Evolutionary conservation across 495 filamentous ascomycete species (phyloP).

Genomic region (Podospora anserina): DNA sequence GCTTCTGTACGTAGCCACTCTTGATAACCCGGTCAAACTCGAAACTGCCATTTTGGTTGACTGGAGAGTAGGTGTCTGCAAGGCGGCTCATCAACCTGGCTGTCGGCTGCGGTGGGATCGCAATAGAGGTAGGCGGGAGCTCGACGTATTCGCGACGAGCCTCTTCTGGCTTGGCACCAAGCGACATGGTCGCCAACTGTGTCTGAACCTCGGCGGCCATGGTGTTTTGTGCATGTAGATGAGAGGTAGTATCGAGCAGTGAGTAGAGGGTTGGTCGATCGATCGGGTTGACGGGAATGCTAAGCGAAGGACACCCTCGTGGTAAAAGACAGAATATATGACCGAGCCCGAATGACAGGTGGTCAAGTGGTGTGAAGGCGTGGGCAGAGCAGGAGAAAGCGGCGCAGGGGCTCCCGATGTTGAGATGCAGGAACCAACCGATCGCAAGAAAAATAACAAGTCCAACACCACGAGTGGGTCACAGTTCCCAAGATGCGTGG

Average conservation of each 20-base stretch:
- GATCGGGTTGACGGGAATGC: slow-evolving; percentile 6
- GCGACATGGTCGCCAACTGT: slow-evolving; percentile 23
- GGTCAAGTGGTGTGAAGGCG: slow-evolving; percentile 6
- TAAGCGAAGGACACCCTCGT: slow-evolving; percentile 31
- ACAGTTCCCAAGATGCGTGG: background rate
- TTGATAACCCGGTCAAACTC: slow-evolving; percentile 92
- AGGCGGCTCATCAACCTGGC: slow-evolving; percentile 23
- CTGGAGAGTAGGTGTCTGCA: slow-evolving; percentile 49
- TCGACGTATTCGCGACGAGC: slow-evolving; percentile 14
- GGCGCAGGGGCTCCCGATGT: slow-evolving; percentile 1
- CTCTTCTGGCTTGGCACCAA: slow-evolving; percentile 20
- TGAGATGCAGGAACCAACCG: background rate
- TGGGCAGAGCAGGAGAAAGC: background rate
- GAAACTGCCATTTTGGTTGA: slow-evolving; percentile 94
- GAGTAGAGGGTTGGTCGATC: background rate
- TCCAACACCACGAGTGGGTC: slow-evolving; percentile 1
- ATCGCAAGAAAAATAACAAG: background rate
- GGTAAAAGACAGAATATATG: background rate
- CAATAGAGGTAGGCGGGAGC: slow-evolving; percentile 24
- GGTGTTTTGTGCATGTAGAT: slow-evolving; percentile 15
- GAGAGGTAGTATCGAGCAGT: slow-evolving; percentile 9
- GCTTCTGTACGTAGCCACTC: slow-evolving; percentile 77
- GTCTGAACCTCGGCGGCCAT: slow-evolving; percentile 35
- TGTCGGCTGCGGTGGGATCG: slow-evolving; percentile 22
- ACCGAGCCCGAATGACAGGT: slow-evolving; percentile 9